Evolutionary conservation across 345 rosid species (phyloP), one percentile per base, ranked within the genome.

Genomic region (Gossypium mustelinum): DNA sequence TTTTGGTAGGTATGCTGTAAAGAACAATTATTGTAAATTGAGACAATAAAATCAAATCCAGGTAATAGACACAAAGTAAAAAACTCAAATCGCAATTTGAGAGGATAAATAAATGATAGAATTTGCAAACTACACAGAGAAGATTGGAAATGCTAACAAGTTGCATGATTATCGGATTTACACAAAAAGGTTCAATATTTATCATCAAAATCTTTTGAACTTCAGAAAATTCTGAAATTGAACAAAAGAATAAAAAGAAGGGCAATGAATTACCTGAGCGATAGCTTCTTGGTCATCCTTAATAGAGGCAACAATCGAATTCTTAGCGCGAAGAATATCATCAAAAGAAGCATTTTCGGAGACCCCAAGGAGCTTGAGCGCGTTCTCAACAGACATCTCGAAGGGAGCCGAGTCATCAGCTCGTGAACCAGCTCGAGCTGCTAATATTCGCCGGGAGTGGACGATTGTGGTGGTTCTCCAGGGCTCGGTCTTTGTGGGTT

Each of bases 301-400:
- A 61, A 92, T 91, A 9, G 89, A 65, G 41, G 93, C 91, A 61
- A 95, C 64, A 73, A 89, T 82, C 57, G 97, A 80, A 51, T 91
- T 95, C 89, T 93, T 95, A 76, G 99, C 98, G 82, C 97, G 86
- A 70, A 95, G 98, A 51, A 95, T 88, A 60, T 93, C 99, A 50
- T 95, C 99, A 78, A 95, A 95, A 60, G 98, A 93, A 43, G 98
- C 92, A 11, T 82, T 84, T 73, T 91, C 97, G 17, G 96, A 80
- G 75, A 95, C 98, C 9, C 99, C 98, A 48, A 95, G 97, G 5
- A 95, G 96, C 89, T 90, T 90, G 20, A 90, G 87, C 1, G 99
- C 98, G 84, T 78, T 89, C 85, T 95, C 99, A 62, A 93, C 88
- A 18, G 99, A 95, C 99, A 93, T 95, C 84, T 89, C 97, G 74